Evolutionary conservation across 1,284 basidiomycete genomes (phyloP).

Genomic region (Hemileia vastatrix): DNA sequence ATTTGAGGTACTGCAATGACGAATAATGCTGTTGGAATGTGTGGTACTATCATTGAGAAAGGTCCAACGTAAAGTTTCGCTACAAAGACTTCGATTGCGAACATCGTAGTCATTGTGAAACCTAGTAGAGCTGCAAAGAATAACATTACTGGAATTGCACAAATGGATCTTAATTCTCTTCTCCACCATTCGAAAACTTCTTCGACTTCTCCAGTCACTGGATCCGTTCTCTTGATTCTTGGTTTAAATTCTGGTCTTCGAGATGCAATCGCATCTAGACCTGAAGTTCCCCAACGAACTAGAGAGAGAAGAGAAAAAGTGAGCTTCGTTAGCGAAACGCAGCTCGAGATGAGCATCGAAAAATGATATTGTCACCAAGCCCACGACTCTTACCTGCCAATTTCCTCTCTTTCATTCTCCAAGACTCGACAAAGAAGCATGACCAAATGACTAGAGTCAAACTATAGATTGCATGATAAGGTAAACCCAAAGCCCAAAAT

Average conservation of each 20-base stretch:
- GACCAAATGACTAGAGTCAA: conserved; percentile 66
- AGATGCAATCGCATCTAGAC: conserved; percentile 29
- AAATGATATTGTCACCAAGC: conserved; percentile 49
- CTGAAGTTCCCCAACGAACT: conserved; percentile 39
- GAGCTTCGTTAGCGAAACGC: no score
- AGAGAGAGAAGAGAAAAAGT: no score
- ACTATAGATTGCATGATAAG: conserved; percentile 71
- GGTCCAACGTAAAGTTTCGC: conserved; percentile 76
- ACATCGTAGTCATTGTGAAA: conserved; percentile 12
- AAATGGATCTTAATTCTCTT: conserved; percentile 7
- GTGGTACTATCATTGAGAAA: conserved; percentile 57
- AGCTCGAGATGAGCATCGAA: no score
- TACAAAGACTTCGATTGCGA: conserved; percentile 49
- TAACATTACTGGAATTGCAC: conserved; percentile 13
- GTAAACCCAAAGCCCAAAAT: conserved; percentile 51
- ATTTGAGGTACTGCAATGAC: conserved; percentile 70
- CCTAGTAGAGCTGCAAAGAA: conserved; percentile 10
- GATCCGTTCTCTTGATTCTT: conserved; percentile 27
- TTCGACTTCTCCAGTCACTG: conserved; percentile 35
- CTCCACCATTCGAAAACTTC: conserved; percentile 43
- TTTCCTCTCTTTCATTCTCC: conserved; percentile 70
- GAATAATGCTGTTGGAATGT: conserved; percentile 77
- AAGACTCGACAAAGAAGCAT: conserved; percentile 73
- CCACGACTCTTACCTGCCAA: conserved; percentile 68
- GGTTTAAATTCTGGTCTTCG: conserved; percentile 35